Conservation (phyloP, 2,329 filamentous ascomycete genomes). For the Mariannaea elegans region DNA sequence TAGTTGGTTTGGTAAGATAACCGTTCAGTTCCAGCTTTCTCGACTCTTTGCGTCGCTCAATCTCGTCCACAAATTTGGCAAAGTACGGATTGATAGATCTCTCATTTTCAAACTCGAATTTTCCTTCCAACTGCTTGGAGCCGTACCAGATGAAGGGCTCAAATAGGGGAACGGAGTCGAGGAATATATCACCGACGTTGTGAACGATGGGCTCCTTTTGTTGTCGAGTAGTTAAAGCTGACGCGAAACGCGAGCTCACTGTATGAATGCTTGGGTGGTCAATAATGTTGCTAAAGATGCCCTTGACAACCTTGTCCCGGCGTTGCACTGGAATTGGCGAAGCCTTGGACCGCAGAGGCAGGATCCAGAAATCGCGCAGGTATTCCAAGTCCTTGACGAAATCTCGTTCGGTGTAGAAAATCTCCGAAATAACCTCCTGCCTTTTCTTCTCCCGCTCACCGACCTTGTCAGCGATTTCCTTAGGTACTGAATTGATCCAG, state of each 20-base stretch:
- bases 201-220: conserved; percentile 89
- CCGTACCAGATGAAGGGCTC: conserved; percentile 97
- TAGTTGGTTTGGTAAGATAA: conserved; percentile 97
- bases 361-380: conserved; percentile 97
- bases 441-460: conserved; percentile 94
- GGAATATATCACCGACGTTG: conserved; percentile 92
- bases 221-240: conserved; percentile 87
- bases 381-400: conserved; percentile 99
- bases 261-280: conserved; percentile 83
- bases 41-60: conserved; percentile 94
- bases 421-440: conserved; percentile 96
- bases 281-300: conserved; percentile 94
- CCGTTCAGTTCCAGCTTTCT: conserved; percentile 96
- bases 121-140: conserved; percentile 93
- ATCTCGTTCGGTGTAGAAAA: conserved; percentile 98
- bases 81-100: conserved; percentile 87
- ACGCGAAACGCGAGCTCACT: conserved; percentile 89
- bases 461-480: conserved; percentile 91
- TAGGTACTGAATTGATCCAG: conserved; percentile 98
- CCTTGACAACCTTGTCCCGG: conserved; percentile 89
- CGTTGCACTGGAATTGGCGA: conserved; percentile 91
- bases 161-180: conserved; percentile 91
- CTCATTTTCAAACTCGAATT: conserved; percentile 98
- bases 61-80: conserved; percentile 92
- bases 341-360: conserved; percentile 81